These are phyloP conservation scores for Alternaria angustiovoidea DNA, from an alignment of 2,329 filamentous ascomycete genomes.

Conservation along the genomic window DNA sequence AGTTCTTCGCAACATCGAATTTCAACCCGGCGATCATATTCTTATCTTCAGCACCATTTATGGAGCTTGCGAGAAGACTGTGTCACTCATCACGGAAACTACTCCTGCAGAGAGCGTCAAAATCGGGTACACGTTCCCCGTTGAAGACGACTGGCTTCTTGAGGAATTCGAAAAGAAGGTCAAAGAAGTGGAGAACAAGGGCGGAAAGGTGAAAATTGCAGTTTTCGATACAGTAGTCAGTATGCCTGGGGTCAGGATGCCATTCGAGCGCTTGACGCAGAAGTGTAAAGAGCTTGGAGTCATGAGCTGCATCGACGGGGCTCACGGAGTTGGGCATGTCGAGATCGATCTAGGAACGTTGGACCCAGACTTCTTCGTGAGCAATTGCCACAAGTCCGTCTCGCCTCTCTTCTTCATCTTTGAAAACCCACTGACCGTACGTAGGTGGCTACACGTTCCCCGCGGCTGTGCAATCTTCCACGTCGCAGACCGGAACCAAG, in stretches of 20 bases:
- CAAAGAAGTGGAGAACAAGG: slow-evolving; percentile 58
- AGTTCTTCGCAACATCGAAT: slow-evolving; percentile 77
- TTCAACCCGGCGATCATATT: slow-evolving; percentile 75
- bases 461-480: slow-evolving; percentile 83
- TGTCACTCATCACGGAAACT: slow-evolving; percentile 76
- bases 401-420: not conserved
- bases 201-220: slow-evolving; percentile 71
- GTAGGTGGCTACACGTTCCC: slow-evolving; percentile 80
- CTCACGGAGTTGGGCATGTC: slow-evolving; percentile 84
- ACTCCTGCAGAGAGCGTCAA: slow-evolving; percentile 59
- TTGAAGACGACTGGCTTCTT: slow-evolving; percentile 73
- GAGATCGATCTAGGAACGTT: slow-evolving; percentile 70
- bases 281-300: slow-evolving; percentile 73
- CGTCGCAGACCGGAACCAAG: slow-evolving; percentile 78
- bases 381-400: slow-evolving; percentile 66
- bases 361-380: slow-evolving; percentile 85
- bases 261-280: slow-evolving; percentile 72
- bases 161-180: slow-evolving; percentile 68
- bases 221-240: slow-evolving; percentile 84
- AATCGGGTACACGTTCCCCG: slow-evolving; percentile 72
- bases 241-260: slow-evolving; percentile 79
- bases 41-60: slow-evolving; percentile 83
- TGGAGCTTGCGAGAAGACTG: slow-evolving; percentile 75
- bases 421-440: not conserved
- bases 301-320: slow-evolving; percentile 80